phyloP scores from a whole-genome alignment of 495 filamentous ascomycete genomes.

The Penicillium simplicissimum region DNA sequence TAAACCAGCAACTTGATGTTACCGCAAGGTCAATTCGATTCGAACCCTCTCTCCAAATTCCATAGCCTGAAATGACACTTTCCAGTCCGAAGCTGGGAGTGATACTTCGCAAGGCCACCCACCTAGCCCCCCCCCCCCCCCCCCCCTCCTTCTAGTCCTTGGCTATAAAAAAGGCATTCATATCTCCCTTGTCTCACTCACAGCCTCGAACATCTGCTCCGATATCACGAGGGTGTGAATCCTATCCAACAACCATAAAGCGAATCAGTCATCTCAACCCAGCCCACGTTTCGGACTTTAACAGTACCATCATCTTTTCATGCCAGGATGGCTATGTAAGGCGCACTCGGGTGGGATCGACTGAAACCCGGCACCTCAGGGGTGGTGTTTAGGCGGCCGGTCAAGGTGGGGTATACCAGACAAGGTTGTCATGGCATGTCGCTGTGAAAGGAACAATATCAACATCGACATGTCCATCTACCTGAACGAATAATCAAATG shows the following conservation, averaged over 20 bases:
- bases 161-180: neutral
- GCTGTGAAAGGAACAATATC: neutral
- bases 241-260: no score
- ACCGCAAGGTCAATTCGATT: no score
- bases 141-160: no score
- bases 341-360: neutral
- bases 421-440: neutral
- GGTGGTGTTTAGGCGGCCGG: neutral
- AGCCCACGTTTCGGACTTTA: no score
- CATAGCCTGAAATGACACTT: no score
- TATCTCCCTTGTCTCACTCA: neutral
- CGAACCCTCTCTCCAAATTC: no score
- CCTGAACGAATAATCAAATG: neutral
- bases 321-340: no score
- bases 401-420: neutral
- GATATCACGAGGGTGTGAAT: neutral
- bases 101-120: neutral
- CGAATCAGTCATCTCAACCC: no score
- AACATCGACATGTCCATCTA: neutral
- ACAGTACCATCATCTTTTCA: no score
- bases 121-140: neutral
- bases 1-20: no score
- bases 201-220: neutral
- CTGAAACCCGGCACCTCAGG: neutral
- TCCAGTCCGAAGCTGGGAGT: neutral